Conservation (phyloP, 805 yeast genomes). For the Clavispora vitiphila region DNA sequence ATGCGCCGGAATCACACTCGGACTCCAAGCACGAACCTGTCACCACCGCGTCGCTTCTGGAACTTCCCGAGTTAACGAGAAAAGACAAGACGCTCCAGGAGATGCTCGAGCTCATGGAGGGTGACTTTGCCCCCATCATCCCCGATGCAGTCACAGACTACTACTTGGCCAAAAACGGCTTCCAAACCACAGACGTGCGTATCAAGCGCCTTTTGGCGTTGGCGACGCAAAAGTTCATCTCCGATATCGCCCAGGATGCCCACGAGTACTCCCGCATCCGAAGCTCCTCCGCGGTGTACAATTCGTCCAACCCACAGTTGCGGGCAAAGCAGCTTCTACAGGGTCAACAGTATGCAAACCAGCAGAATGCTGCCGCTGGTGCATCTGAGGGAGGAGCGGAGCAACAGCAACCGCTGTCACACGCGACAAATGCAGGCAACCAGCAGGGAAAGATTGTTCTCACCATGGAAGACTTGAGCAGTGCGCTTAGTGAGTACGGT, state of each 20-base stretch:
- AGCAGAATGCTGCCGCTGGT: constrained; percentile 23
- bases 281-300: constrained; percentile 81
- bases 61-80: constrained; percentile 63
- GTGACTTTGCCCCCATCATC: constrained; percentile 86
- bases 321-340: constrained; percentile 74
- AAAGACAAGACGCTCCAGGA: constrained; percentile 82
- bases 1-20: constrained; percentile 5
- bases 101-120: constrained; percentile 79
- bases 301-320: constrained; percentile 79
- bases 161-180: constrained; percentile 79
- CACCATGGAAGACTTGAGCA: constrained; percentile 89
- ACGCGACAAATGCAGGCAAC: constrained; percentile 41
- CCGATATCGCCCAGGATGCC: constrained; percentile 94
- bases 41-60: constrained; percentile 18
- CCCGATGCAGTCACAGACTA: constrained; percentile 97
- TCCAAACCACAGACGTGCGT: constrained; percentile 71
- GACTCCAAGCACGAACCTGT: neutral
- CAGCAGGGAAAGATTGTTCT: constrained; percentile 76
- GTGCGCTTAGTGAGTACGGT: constrained; percentile 91
- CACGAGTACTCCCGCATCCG: constrained; percentile 92
- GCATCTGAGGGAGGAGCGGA: constrained; percentile 24
- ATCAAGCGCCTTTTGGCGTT: constrained; percentile 77
- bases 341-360: constrained; percentile 51
- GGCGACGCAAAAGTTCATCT: constrained; percentile 92
- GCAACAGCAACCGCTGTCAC: constrained; percentile 31